phyloP scores from a whole-genome alignment of 306 rosid genomes.

The Styphnolobium japonicum region DNA sequence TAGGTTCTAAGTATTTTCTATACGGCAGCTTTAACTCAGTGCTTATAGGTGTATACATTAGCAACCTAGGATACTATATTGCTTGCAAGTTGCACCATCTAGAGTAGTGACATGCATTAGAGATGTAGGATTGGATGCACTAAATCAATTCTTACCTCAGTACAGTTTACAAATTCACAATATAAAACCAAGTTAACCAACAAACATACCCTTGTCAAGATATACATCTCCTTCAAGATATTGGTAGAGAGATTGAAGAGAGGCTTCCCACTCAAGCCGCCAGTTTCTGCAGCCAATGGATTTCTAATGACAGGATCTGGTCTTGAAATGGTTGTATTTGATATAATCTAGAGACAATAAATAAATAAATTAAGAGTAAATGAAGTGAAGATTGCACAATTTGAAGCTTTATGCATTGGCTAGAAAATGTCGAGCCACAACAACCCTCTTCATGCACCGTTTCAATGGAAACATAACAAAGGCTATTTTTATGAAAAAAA shows the following conservation, averaged over 20 bases:
- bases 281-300: slow-evolving; percentile 72
- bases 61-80: neutral
- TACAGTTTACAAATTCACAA: slow-evolving; percentile 1
- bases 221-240: slow-evolving; percentile 79
- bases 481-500: too few relatives aligned
- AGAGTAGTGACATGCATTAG: neutral
- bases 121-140: slow-evolving; percentile 6
- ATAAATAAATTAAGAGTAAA: slow-evolving; percentile 13
- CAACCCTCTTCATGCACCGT: too few relatives aligned
- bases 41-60: neutral
- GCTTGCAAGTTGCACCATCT: neutral
- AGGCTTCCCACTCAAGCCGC: slow-evolving; percentile 99
- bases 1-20: neutral
- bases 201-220: slow-evolving; percentile 78
- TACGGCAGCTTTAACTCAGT: neutral
- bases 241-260: slow-evolving; percentile 72
- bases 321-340: slow-evolving; percentile 94
- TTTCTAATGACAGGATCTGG: slow-evolving; percentile 55
- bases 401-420: neutral
- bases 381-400: slow-evolving; percentile 5
- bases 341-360: slow-evolving; percentile 60
- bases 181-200: slow-evolving; percentile 14
- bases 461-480: too few relatives aligned
- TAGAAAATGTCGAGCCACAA: too few relatives aligned
- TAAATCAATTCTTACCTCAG: neutral